Evolutionary conservation across 2,329 filamentous ascomycete species (phyloP).

Genomic region (Claviceps sp.): DNA sequence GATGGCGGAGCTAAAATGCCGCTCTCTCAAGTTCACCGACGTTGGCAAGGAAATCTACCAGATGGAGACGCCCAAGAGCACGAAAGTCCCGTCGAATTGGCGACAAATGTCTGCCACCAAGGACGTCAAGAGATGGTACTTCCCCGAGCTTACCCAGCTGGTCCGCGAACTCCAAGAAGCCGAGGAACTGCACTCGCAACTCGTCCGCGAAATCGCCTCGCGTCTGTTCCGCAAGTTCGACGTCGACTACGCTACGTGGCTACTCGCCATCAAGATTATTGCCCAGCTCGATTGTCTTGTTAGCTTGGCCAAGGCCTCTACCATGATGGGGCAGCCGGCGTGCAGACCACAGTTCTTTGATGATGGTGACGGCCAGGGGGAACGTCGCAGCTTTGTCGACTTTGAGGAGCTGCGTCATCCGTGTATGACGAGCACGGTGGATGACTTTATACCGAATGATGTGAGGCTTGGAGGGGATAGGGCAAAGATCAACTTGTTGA

Average conservation of each 20-base stretch:
- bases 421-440: conserved; percentile 79
- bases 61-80: conserved; percentile 71
- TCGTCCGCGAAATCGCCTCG: conserved; percentile 71
- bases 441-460: conserved; percentile 94
- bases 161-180: conserved; percentile 86
- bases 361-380: conserved; percentile 43
- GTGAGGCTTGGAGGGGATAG: conserved; percentile 69
- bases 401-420: conserved; percentile 89
- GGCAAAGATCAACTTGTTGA: conserved; percentile 80
- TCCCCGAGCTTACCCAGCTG: conserved; percentile 64
- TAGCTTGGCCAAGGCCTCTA: conserved; percentile 79
- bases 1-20: conserved; percentile 61
- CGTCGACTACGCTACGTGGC: conserved; percentile 70
- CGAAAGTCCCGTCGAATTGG: conserved; percentile 82
- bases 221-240: conserved; percentile 85
- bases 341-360: conserved; percentile 74
- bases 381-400: conserved; percentile 62
- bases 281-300: conserved; percentile 91
- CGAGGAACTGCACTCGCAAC: conserved; percentile 84
- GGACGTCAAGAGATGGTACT: conserved; percentile 88
- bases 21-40: conserved; percentile 61
- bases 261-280: conserved; percentile 78
- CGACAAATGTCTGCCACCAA: conserved; percentile 92
- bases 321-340: conserved; percentile 69
- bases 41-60: conserved; percentile 97